These are phyloP conservation scores for Saccharomyces hybrid DNA, from an alignment of 1,139 yeast species.

Conservation along the genomic window DNA sequence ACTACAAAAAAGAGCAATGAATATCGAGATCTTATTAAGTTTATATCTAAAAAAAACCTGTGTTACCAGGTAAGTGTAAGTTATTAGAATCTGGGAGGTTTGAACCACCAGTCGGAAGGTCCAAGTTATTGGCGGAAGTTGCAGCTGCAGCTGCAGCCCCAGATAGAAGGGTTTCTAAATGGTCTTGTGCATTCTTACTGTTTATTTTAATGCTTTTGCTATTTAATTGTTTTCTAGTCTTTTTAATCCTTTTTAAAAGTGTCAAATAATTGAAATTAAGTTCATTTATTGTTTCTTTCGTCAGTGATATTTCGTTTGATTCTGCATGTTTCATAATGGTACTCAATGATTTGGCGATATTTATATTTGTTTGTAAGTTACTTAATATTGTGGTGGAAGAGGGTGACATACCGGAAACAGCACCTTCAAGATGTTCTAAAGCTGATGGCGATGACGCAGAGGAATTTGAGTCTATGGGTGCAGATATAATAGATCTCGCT, in stretches of 20 bases:
- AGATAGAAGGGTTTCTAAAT: slow-evolving; percentile 5
- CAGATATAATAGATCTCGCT: not conserved
- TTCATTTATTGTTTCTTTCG: slow-evolving; percentile 25
- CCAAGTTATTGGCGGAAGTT: slow-evolving; percentile 5
- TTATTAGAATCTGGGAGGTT: slow-evolving; percentile 9
- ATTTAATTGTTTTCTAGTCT: slow-evolving; percentile 7
- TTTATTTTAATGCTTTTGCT: slow-evolving; percentile 3
- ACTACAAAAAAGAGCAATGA: not conserved
- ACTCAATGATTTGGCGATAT: slow-evolving; percentile 29
- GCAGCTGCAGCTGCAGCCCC: not conserved
- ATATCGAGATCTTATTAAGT: not conserved
- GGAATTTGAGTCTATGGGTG: not conserved
- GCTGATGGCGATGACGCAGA: not conserved
- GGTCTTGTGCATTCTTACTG: slow-evolving; percentile 1
- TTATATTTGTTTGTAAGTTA: slow-evolving; percentile 21
- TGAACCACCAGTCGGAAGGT: slow-evolving; percentile 7
- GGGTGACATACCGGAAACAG: slow-evolving; percentile 5
- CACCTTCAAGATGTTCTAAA: slow-evolving; percentile 5
- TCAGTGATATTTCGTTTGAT: slow-evolving; percentile 23
- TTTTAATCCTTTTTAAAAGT: slow-evolving; percentile 14
- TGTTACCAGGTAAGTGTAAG: slow-evolving; percentile 4
- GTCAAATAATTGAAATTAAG: slow-evolving; percentile 17
- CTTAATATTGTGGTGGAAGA: slow-evolving; percentile 8
- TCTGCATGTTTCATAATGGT: slow-evolving; percentile 27
- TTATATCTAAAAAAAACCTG: not conserved